A percentile compares a stretch with the other conserved stretches of the same genome.
Conservation (phyloP, 148 eudicot species). For the Fallopia convolvulus region DNA sequence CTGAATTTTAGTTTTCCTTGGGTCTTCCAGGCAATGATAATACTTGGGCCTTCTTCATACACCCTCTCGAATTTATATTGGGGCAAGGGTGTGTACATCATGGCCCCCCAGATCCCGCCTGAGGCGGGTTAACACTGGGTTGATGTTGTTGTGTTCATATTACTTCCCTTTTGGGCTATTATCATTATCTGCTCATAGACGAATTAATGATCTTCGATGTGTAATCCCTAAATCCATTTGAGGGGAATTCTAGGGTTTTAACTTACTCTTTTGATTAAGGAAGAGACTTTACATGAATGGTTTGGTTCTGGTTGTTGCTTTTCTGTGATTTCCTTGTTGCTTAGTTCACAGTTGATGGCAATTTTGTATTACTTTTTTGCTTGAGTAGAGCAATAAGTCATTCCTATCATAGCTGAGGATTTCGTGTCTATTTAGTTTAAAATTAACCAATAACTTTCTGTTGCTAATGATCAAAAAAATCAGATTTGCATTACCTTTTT, state of each 20-base stretch:
- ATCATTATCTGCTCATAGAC: not conserved
- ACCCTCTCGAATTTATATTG: too few relatives aligned
- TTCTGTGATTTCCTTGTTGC: constrained; percentile 1
- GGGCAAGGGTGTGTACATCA: too few relatives aligned
- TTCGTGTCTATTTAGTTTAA: not conserved
- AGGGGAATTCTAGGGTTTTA: constrained; percentile 4
- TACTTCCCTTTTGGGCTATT: not conserved
- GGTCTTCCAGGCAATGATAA: too few relatives aligned
- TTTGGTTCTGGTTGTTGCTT: not conserved
- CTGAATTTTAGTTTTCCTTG: too few relatives aligned
- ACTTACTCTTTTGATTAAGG: not conserved
- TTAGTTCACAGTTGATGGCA: not conserved
- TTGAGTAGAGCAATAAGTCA: not conserved
- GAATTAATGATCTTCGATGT: constrained; percentile 5
- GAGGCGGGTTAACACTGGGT: too few relatives aligned
- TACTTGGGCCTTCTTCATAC: too few relatives aligned
- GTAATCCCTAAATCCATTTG: not conserved
- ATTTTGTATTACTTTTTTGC: not conserved
- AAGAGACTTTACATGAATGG: not conserved
- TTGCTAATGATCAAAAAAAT: not conserved
- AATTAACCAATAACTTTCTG: not conserved
- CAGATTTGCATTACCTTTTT: not conserved
- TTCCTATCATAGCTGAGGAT: not conserved
- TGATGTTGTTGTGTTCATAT: too few relatives aligned
- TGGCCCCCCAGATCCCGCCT: too few relatives aligned